Base-by-base conservation (phyloP, 176 grass and related monocot species). In the Cymbopogon citratus region DNA sequence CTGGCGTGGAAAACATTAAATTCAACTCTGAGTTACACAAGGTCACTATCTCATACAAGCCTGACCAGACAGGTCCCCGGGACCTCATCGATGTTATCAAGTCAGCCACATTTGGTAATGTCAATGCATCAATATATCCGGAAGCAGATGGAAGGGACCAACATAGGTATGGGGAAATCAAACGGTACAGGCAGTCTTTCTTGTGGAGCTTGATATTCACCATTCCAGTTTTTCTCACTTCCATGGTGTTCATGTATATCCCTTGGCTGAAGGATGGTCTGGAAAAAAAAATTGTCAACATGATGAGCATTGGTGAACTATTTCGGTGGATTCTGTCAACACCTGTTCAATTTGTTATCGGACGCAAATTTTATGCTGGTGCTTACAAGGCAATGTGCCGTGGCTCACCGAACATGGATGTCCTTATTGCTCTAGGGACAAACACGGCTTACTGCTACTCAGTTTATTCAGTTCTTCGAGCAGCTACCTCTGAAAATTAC, bases 191-290 rank as follows among this genome's bases (percentile, higher is more conserved):
- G 26, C 43, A 76, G 52, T 95, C 90, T 77, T 94, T 95, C 78
- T 83, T 98, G 45, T 94, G 84, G 95, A 95, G 95, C 82, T 87
- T 95, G 44, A 41, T 95, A 39, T 98, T 98, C 88, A 95, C 92
- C 3, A 79, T 95, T 73, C 95, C 95, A 21, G 84, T 98, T 49
- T 98, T 98, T 84, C 92, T 98, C 60, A 90, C 88, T 35, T 95
- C 95, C 68, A 98, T 98, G 95, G 90, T 95, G 52, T 98, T 98
- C 85, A 98, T 95, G 90, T 93, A 98, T 71, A 93, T 98, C 63
- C 92, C 90, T 48, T 83, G 82, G 38, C 84, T 89, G 66, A 93
- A 88, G 77, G 60, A 83, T 16, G 82, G 84, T 49, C 63, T 98
- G 54, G 86, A 93, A 77, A 93, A 89, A 66, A 93, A 95, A 61